Conservation (phyloP, 345 rosid genomes). For the Rhodamnia argentea region DNA sequence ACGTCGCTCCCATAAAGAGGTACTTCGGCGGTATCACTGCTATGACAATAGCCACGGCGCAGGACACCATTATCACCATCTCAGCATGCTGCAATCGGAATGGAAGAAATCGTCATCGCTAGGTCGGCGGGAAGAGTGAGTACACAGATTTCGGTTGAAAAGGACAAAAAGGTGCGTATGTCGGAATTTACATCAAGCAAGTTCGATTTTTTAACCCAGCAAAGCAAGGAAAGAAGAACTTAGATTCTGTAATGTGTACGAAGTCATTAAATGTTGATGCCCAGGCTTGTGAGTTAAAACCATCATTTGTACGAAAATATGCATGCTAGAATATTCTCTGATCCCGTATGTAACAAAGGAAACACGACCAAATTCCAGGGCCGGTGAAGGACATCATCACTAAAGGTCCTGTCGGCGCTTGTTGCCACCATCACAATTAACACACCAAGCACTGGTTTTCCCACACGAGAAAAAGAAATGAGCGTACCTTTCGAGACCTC, state of each 20-base stretch:
- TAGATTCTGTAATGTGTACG: background rate
- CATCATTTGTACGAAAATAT: background rate
- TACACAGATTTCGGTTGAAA: background rate
- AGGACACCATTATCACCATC: conserved; percentile 31
- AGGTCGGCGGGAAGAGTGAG: background rate
- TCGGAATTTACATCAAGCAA: background rate
- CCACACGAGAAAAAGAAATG: background rate
- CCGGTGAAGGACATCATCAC: background rate
- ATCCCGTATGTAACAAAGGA: background rate
- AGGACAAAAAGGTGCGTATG: background rate
- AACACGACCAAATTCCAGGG: background rate
- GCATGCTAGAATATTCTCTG: background rate
- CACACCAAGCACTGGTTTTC: background rate
- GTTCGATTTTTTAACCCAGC: background rate
- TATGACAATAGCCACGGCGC: conserved; percentile 34
- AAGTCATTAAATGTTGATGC: background rate
- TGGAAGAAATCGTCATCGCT: background rate
- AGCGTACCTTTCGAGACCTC: conserved; percentile 51
- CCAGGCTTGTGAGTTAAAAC: background rate
- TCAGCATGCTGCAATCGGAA: conserved; percentile 52
- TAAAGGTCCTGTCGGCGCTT: background rate
- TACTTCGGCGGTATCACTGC: conserved; percentile 52
- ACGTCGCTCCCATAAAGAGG: conserved; percentile 24
- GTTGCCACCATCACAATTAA: background rate
- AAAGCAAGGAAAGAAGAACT: background rate